Percentiles rank a stretch among this genome's conserved stretches.
Evolutionary conservation across 1,284 basidiomycete species (phyloP).

Genomic region (Papiliotrema terrestris): DNA sequence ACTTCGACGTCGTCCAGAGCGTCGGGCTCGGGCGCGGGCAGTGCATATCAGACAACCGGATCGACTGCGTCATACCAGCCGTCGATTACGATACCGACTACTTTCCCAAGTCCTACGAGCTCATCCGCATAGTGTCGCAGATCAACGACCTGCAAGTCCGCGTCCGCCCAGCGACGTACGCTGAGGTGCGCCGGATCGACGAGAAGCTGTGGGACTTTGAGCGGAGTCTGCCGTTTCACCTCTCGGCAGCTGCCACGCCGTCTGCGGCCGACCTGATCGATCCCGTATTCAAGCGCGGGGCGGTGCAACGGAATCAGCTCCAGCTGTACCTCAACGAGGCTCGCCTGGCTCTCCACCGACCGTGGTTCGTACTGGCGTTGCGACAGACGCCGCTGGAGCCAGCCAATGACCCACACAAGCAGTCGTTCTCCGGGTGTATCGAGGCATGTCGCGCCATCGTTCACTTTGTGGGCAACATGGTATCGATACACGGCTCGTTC

Average conservation of each 20-base stretch:
- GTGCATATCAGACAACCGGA: constrained; percentile 8
- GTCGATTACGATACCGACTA: constrained; percentile 7
- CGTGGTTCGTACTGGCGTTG: constrained; percentile 8
- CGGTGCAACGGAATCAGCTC: constrained; percentile 14
- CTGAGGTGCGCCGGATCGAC: constrained; percentile 15
- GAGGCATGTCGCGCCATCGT: constrained; percentile 9
- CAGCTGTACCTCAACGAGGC: constrained; percentile 18
- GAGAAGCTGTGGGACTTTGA: constrained; percentile 9
- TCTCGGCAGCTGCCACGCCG: constrained; percentile 7
- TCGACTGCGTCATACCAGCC: constrained; percentile 9
- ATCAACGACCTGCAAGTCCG: constrained; percentile 18
- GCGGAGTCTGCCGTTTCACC: constrained; percentile 15
- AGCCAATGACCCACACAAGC: background rate
- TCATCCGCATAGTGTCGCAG: constrained; percentile 15
- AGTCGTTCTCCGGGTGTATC: constrained; percentile 9
- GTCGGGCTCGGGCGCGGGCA: constrained; percentile 7
- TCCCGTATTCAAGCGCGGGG: constrained; percentile 2
- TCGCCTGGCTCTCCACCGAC: constrained; percentile 8
- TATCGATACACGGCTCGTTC: constrained; percentile 4
- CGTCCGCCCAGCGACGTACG: constrained; percentile 14
- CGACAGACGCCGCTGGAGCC: constrained; percentile 8
- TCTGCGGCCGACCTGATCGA: constrained; percentile 14
- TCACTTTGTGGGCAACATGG: constrained; percentile 9
- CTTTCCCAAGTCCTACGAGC: constrained; percentile 10
- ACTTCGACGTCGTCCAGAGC: constrained; percentile 24